Conservation (phyloP, 129 eudicot species). For the Pulicaria dysenterica region DNA sequence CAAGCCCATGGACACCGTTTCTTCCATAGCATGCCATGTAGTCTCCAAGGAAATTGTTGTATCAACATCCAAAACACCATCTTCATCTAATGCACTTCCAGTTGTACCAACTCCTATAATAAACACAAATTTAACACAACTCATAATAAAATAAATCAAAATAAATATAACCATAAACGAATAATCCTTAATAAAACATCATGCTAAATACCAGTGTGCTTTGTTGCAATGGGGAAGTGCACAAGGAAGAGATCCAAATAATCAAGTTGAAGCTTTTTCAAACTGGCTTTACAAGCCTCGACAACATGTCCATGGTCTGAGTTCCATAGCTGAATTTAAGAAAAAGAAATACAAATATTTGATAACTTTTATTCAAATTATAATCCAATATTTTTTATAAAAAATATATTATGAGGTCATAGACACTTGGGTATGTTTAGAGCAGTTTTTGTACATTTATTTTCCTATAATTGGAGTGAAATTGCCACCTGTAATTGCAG, state of each 20-base stretch:
- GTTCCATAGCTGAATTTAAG: slow-evolving; percentile 76
- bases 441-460: background rate
- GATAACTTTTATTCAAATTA: background rate
- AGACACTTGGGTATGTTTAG: background rate
- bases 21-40: slow-evolving; percentile 96
- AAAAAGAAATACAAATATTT: background rate
- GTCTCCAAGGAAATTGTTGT: slow-evolving; percentile 79
- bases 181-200: background rate
- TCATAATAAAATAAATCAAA: background rate
- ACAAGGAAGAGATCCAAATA: slow-evolving; percentile 81
- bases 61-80: slow-evolving; percentile 83
- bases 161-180: background rate
- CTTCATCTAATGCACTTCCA: slow-evolving; percentile 73
- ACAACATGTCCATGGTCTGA: slow-evolving; percentile 91
- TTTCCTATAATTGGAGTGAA: background rate
- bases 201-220: slow-evolving; percentile 65
- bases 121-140: background rate
- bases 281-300: slow-evolving; percentile 91
- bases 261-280: slow-evolving; percentile 80
- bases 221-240: slow-evolving; percentile 87
- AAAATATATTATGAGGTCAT: background rate
- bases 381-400: background rate
- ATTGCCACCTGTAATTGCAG: background rate
- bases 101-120: slow-evolving; percentile 80
- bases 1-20: slow-evolving; percentile 74